Evolutionary conservation across 257 asterid genomes (phyloP).

Genomic region (Gentiana straminea): DNA sequence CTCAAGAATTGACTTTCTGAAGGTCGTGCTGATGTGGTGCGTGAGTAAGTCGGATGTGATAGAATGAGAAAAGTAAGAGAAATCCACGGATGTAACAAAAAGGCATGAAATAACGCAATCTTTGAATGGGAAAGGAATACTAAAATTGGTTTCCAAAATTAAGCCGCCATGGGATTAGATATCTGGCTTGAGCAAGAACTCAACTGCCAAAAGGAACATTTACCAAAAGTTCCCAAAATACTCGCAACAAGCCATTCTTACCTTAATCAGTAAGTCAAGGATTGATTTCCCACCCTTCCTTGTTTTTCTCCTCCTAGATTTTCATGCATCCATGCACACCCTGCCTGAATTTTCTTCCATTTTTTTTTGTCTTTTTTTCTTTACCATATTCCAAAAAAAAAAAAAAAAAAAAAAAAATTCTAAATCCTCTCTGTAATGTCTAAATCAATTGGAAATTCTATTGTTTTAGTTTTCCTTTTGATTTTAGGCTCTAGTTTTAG

Average conservation of each 20-base stretch:
- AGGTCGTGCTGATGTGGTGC: too few species aligned
- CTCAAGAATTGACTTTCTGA: too few species aligned
- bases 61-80: too few species aligned
- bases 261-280: constrained; percentile 46
- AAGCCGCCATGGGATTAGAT: background rate
- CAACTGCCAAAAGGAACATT: constrained; percentile 3
- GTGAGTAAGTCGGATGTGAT: too few species aligned
- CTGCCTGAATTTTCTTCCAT: background rate
- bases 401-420: too few species aligned
- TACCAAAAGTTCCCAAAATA: constrained; percentile 24
- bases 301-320: background rate
- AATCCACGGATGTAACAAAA: too few species aligned
- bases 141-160: too few species aligned
- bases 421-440: constrained; percentile 15
- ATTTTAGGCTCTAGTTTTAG: constrained; percentile 18
- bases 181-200: background rate
- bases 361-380: background rate
- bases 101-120: too few species aligned
- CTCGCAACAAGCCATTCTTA: constrained; percentile 45
- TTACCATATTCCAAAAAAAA: background rate
- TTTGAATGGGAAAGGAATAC: too few species aligned
- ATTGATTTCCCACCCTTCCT: constrained; percentile 14
- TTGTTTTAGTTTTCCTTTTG: constrained; percentile 19
- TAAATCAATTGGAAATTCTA: constrained; percentile 15
- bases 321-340: background rate